phyloP scores from a whole-genome alignment of 2,329 filamentous ascomycete genomes.

The Aureobasidium mangrovei region DNA sequence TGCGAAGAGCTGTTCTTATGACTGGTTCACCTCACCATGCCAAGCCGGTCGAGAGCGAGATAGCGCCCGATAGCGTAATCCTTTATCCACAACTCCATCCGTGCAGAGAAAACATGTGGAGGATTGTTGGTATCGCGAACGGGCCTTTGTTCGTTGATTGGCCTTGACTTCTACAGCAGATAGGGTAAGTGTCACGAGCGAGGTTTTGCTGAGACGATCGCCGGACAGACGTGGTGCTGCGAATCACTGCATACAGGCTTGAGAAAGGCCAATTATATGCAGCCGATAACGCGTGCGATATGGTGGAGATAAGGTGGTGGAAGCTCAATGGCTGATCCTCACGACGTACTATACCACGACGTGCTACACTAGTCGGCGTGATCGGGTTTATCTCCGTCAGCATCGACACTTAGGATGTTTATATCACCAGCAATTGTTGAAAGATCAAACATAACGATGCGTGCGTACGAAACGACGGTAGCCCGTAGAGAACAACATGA shows the following conservation, averaged over 20 bases:
- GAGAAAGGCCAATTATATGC: background rate
- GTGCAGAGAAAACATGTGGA: background rate
- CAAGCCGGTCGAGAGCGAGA: conserved; percentile 12
- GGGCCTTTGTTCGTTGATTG: background rate
- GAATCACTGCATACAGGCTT: background rate
- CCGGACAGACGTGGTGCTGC: background rate
- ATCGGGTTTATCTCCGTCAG: background rate
- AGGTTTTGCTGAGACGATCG: background rate
- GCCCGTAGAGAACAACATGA: background rate
- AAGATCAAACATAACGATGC: no score
- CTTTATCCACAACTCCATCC: conserved; percentile 4
- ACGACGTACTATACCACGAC: background rate
- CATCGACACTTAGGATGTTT: background rate
- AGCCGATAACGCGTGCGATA: background rate
- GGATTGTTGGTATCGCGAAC: background rate
- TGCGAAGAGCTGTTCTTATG: conserved; percentile 14
- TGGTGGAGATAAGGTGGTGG: background rate
- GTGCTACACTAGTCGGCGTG: background rate
- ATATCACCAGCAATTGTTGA: no score
- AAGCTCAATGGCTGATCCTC: background rate
- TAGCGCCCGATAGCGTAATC: conserved; percentile 12
- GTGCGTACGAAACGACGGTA: no score
- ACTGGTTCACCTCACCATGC: conserved; percentile 3
- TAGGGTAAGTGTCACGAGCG: background rate
- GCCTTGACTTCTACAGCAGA: background rate